phyloP scores from a whole-genome alignment of 352 stramenopile species.

The Nothophytophthora sp. region DNA sequence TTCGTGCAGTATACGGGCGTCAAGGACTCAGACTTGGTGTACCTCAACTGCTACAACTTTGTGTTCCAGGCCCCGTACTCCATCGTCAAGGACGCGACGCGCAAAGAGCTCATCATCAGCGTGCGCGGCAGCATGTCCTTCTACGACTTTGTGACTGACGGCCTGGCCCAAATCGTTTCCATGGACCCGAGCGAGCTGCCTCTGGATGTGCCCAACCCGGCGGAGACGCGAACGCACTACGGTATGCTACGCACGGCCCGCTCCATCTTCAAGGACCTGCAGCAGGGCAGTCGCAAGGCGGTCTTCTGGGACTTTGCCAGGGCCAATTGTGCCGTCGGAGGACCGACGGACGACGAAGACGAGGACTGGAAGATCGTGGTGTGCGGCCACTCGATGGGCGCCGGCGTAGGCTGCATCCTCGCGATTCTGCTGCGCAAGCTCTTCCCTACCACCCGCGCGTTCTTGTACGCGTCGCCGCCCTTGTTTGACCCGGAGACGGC shows the following conservation, averaged over 20 bases:
- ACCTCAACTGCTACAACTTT: conserved; percentile 79
- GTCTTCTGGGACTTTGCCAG: conserved; percentile 75
- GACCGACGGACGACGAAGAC: conserved; percentile 8
- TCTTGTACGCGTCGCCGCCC: conserved; percentile 65
- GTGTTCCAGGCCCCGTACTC: conserved; percentile 78
- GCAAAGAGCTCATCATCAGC: conserved; percentile 72
- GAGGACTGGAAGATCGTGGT: conserved; percentile 73
- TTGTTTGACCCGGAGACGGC: conserved; percentile 66
- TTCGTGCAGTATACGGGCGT: conserved; percentile 79
- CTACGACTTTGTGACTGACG: conserved; percentile 80
- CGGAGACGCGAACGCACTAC: conserved; percentile 62
- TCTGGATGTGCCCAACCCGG: conserved; percentile 44
- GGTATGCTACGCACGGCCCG: conserved; percentile 72
- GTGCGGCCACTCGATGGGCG: conserved; percentile 82
- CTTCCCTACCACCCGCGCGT: conserved; percentile 57
- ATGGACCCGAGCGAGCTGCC: conserved; percentile 65
- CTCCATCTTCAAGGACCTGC: conserved; percentile 58
- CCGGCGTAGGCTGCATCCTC: conserved; percentile 73
- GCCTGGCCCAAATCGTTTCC: conserved; percentile 59
- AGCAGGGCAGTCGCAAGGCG: conserved; percentile 52
- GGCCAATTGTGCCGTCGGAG: conserved; percentile 37
- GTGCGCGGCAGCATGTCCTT: conserved; percentile 78
- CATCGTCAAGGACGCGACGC: conserved; percentile 65
- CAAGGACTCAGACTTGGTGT: conserved; percentile 56
- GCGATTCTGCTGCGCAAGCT: conserved; percentile 58